A percentile compares a stretch with the other conserved stretches of the same genome.
phyloP scores from a whole-genome alignment of 2,329 filamentous ascomycete species.

The Penicillium sp. region DNA sequence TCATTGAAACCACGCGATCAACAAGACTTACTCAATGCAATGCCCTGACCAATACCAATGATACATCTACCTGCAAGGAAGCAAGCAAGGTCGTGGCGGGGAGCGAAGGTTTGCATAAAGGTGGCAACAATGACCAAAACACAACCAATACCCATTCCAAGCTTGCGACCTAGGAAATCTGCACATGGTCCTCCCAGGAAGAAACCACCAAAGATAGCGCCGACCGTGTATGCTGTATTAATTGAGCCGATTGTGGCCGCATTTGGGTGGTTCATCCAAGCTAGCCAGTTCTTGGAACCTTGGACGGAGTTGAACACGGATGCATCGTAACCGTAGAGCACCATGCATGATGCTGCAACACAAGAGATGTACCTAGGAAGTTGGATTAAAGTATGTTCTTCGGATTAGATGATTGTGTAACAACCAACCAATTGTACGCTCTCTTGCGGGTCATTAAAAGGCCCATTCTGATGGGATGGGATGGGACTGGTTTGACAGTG shows the following conservation, averaged over 20 bases:
- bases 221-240: constrained; percentile 70
- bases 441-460: constrained; percentile 28
- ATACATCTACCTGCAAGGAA: constrained; percentile 69
- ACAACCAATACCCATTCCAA: constrained; percentile 66
- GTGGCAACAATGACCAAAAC: constrained; percentile 66
- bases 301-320: constrained; percentile 73
- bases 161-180: constrained; percentile 61
- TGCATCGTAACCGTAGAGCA: constrained; percentile 72
- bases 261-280: constrained; percentile 56
- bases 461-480: constrained; percentile 19
- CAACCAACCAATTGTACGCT: constrained; percentile 33
- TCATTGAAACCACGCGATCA: not conserved
- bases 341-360: constrained; percentile 72
- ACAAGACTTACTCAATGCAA: constrained; percentile 57
- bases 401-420: not conserved
- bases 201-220: constrained; percentile 68
- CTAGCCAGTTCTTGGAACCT: constrained; percentile 65
- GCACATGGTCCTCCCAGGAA: constrained; percentile 66
- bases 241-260: constrained; percentile 55
- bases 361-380: constrained; percentile 62
- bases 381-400: not conserved
- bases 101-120: constrained; percentile 67
- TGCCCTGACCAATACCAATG: constrained; percentile 69
- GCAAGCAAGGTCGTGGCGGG: constrained; percentile 59
- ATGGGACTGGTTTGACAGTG: not conserved